A percentile compares a stretch with the other conserved stretches of the same genome.
Evolutionary conservation across 164 flowering plant species (phyloP).

Genomic region (Nelumbo lutea): DNA sequence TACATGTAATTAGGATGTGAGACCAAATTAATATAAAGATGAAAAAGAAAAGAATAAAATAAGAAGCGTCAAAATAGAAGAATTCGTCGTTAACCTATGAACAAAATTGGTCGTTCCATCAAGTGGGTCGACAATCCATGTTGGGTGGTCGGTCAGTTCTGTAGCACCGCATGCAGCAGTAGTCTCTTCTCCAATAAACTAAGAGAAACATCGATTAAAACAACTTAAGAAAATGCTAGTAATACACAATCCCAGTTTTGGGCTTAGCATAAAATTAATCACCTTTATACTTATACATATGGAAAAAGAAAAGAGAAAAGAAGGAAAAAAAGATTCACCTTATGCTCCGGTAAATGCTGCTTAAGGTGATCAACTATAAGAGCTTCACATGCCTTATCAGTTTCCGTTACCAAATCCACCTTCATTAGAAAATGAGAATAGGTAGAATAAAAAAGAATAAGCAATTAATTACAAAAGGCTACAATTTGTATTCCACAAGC

Average conservation of each 20-base stretch:
- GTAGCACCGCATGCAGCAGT: slow-evolving; percentile 73
- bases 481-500: no score
- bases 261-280: no score
- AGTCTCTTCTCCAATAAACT: slow-evolving; percentile 99
- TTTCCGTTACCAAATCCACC: slow-evolving; percentile 99
- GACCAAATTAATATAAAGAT: not conserved
- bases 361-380: slow-evolving; percentile 75
- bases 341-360: slow-evolving; percentile 62
- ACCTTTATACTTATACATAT: not conserved
- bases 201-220: slow-evolving; percentile 11
- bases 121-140: slow-evolving; percentile 98
- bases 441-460: not conserved
- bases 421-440: slow-evolving; percentile 19
- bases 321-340: slow-evolving; percentile 37
- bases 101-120: slow-evolving; percentile 99
- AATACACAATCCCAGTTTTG: not conserved
- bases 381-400: slow-evolving; percentile 95
- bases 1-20: slow-evolving; percentile 20
- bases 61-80: slow-evolving; percentile 1
- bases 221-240: not conserved
- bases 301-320: not conserved
- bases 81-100: slow-evolving; percentile 58
- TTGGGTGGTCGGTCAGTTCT: slow-evolving; percentile 85
- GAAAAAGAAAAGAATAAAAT: not conserved
- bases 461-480: not conserved